These are phyloP conservation scores for Clathrus columnatus DNA, from an alignment of 768 basidiomycete genomes.

Conservation along the genomic window DNA sequence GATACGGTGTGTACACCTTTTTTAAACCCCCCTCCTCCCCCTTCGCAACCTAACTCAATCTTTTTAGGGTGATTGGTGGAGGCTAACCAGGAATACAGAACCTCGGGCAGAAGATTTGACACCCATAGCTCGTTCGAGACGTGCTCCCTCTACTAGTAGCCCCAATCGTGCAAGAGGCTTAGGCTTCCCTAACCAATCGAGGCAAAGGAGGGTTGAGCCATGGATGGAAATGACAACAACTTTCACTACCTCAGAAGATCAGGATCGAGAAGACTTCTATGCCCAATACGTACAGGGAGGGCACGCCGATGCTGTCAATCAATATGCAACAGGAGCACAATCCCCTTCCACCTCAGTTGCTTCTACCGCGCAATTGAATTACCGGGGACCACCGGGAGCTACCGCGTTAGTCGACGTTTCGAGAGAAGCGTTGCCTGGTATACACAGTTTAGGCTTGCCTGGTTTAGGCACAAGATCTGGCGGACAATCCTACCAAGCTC, in stretches of 20 bases:
- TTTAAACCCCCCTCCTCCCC: background rate
- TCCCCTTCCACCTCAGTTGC: background rate
- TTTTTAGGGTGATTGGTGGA: background rate
- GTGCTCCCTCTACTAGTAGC: background rate
- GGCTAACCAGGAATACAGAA: background rate
- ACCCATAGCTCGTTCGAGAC: background rate
- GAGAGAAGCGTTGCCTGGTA: background rate
- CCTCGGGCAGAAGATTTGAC: background rate
- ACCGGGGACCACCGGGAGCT: background rate
- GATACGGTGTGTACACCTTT: background rate
- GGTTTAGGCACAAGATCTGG: background rate
- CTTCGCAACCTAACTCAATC: background rate
- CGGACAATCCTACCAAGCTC: background rate
- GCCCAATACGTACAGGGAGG: background rate
- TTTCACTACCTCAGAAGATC: background rate
- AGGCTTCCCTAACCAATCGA: background rate
- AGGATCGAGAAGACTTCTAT: background rate
- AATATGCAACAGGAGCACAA: too few species aligned
- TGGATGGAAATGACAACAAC: background rate
- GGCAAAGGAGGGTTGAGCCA: background rate
- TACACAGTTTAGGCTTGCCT: background rate
- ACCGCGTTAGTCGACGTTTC: background rate
- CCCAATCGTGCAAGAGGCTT: background rate
- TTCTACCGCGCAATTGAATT: background rate
- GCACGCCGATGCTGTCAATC: too few species aligned